Evolutionary conservation across 2,329 filamentous ascomycete genomes (phyloP).

Genomic region (Coccinonectria pachysandricola): DNA sequence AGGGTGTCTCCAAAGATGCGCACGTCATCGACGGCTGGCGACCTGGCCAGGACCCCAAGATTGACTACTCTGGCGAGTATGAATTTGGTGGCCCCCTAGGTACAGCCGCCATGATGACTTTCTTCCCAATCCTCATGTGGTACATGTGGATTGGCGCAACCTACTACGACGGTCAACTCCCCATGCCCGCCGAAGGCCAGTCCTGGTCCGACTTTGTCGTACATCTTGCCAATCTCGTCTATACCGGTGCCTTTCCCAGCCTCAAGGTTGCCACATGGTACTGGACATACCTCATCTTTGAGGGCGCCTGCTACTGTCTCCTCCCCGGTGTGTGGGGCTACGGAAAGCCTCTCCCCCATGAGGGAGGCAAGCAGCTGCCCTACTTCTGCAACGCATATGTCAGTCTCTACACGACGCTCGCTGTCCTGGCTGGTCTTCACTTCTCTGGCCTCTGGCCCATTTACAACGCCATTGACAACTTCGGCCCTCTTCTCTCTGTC

Average conservation of each 20-base stretch:
- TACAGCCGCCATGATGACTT: conserved; percentile 74
- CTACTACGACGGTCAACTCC: conserved; percentile 81
- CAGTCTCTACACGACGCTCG: conserved; percentile 81
- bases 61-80: conserved; percentile 53
- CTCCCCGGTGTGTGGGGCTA: conserved; percentile 81
- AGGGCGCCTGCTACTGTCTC: conserved; percentile 71
- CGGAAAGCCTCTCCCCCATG: conserved; percentile 78
- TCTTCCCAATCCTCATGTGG: conserved; percentile 93
- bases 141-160: conserved; percentile 98
- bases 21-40: conserved; percentile 43
- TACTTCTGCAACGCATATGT: conserved; percentile 92
- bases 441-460: conserved; percentile 77
- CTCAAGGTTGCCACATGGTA: conserved; percentile 83
- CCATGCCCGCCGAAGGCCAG: conserved; percentile 55
- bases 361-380: conserved; percentile 71
- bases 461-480: conserved; percentile 89
- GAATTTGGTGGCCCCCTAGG: conserved; percentile 89
- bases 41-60: conserved; percentile 48
- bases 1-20: conserved; percentile 10
- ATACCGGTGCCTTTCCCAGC: conserved; percentile 76
- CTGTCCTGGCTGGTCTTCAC: conserved; percentile 61
- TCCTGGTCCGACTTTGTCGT: conserved; percentile 58
- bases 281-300: conserved; percentile 84
- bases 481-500: conserved; percentile 84
- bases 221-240: conserved; percentile 63